Evolutionary conservation across 495 filamentous ascomycete species (phyloP).

Genomic region (Trichoderma reesei): DNA sequence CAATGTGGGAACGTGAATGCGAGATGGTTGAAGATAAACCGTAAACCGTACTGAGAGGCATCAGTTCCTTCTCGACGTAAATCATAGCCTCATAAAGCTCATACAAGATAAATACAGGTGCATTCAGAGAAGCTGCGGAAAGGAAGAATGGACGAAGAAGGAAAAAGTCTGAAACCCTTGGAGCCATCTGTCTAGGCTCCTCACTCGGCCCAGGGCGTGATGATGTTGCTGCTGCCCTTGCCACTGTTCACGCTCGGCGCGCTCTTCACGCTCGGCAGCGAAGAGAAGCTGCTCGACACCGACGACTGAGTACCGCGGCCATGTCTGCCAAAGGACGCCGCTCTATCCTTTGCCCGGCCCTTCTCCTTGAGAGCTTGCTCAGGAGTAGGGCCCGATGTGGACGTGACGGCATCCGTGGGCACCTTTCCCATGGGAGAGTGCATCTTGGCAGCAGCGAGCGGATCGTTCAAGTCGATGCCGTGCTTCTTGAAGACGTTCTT

Average conservation of each 20-base stretch:
- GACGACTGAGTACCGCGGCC: neutral
- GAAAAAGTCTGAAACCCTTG: neutral
- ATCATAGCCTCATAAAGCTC: neutral
- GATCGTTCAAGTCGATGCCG: conserved; percentile 22
- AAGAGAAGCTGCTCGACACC: neutral
- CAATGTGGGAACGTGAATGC: neutral
- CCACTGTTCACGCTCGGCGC: neutral
- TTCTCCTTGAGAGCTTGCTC: conserved; percentile 19
- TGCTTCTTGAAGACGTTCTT: conserved; percentile 27
- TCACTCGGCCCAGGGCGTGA: neutral
- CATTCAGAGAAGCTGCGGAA: too few species aligned
- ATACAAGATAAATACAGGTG: neutral
- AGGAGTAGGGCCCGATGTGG: conserved; percentile 21
- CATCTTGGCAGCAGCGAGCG: conserved; percentile 23
- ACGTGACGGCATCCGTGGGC: conserved; percentile 25
- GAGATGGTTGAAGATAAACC: neutral
- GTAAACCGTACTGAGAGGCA: neutral
- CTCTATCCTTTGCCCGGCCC: neutral
- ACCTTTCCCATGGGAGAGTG: conserved; percentile 28
- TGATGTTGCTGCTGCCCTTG: neutral
- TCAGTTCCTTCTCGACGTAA: neutral
- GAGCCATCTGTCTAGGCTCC: neutral
- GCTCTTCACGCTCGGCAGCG: neutral
- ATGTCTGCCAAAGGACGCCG: neutral
- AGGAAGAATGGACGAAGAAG: neutral